Conservation (phyloP, 2,329 filamentous ascomycete species). For the Aspergillus pseudonomiae region DNA sequence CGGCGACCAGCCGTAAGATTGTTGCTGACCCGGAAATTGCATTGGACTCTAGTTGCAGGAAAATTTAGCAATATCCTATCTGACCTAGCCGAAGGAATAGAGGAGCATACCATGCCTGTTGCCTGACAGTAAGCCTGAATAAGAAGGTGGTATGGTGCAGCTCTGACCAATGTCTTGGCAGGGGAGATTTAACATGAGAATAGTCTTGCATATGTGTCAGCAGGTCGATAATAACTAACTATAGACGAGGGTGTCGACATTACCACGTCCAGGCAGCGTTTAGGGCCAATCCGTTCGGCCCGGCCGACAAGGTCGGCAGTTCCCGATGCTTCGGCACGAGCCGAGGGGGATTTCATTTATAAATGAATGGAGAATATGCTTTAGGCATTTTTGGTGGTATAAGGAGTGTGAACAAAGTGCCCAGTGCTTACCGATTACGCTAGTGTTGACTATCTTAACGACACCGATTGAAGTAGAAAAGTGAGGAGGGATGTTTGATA, state of each 20-base stretch:
- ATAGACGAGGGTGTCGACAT: neutral
- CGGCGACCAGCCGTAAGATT: neutral
- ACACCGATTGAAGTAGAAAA: no score
- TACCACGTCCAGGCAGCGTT: neutral
- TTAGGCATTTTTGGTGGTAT: no score
- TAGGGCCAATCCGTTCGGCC: neutral
- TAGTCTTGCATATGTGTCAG: neutral
- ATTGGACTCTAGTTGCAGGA: neutral
- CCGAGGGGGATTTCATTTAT: neutral
- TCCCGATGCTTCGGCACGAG: neutral
- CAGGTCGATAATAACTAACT: neutral
- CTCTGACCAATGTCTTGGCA: slow-evolving; percentile 1
- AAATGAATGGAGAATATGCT: neutral
- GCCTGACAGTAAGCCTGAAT: neutral
- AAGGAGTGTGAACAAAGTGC: no score
- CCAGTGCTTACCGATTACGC: no score
- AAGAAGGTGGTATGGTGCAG: slow-evolving; percentile 1
- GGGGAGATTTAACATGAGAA: neutral
- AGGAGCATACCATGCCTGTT: neutral
- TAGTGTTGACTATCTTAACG: no score
- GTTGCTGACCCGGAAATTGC: neutral
- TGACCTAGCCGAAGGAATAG: slow-evolving; percentile 3
- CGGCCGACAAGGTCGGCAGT: neutral
- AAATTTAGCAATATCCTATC: neutral
- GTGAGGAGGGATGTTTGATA: no score